Conservation (phyloP, 2,329 filamentous ascomycete species). For the Neocatenulostroma microsporum region DNA sequence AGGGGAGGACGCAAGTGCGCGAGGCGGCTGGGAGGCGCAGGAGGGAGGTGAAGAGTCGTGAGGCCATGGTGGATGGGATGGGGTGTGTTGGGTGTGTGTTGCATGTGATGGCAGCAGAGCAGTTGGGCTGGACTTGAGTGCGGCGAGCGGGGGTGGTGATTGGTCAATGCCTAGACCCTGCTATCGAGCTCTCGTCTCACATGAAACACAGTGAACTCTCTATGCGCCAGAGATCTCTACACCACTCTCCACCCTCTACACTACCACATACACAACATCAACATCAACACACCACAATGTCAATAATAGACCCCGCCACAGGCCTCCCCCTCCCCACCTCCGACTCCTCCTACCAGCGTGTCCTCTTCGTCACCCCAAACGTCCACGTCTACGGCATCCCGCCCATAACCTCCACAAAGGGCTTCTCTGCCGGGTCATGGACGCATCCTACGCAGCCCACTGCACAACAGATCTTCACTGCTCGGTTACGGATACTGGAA, state of each 20-base stretch:
- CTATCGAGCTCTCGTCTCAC: too few relatives aligned
- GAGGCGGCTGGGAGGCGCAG: constrained; percentile 28
- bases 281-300: too few relatives aligned
- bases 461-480: constrained; percentile 73
- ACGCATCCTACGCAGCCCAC: constrained; percentile 57
- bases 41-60: constrained; percentile 33
- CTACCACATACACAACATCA: too few relatives aligned
- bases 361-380: constrained; percentile 66
- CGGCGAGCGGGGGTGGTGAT: too few relatives aligned
- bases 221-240: too few relatives aligned
- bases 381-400: constrained; percentile 87
- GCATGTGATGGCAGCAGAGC: too few relatives aligned
- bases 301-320: constrained; percentile 61
- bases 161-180: too few relatives aligned
- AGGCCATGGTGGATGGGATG: constrained; percentile 26
- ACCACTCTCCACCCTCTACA: too few relatives aligned
- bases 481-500: constrained; percentile 55
- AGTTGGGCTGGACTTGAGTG: too few relatives aligned
- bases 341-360: constrained; percentile 70
- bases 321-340: constrained; percentile 53
- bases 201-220: too few relatives aligned
- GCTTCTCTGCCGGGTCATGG: constrained; percentile 71
- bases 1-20: constrained; percentile 17
- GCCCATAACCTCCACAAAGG: constrained; percentile 66
- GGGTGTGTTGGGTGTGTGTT: constrained; percentile 1